phyloP scores from a whole-genome alignment of 1,284 basidiomycete species.

The Ustilago cynodontis region DNA sequence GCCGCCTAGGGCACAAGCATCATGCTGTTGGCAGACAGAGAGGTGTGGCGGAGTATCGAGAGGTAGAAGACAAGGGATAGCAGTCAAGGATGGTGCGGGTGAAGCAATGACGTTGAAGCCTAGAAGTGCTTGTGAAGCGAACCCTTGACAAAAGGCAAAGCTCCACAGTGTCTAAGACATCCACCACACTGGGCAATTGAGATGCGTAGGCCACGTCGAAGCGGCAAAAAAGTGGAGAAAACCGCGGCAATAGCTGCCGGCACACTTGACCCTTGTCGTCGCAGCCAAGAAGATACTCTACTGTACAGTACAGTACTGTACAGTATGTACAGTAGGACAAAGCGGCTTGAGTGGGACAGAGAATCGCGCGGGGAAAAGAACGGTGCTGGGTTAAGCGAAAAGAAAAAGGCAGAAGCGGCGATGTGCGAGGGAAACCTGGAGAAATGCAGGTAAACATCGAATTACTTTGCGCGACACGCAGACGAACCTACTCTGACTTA shows the following conservation, averaged over 20 bases:
- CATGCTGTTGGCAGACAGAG: background rate
- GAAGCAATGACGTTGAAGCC: slow-evolving; percentile 1
- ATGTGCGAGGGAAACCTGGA: slow-evolving; percentile 24
- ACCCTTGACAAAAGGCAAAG: background rate
- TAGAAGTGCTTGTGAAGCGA: background rate
- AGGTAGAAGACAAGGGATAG: background rate
- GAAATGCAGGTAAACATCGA: background rate
- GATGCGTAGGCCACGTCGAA: background rate
- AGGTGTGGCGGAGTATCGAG: background rate
- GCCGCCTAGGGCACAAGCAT: background rate
- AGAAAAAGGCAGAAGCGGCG: background rate
- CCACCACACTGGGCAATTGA: background rate
- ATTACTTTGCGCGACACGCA: background rate
- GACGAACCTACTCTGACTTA: background rate
- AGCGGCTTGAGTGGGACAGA: background rate
- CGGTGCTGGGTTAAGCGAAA: background rate
- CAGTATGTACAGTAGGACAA: background rate
- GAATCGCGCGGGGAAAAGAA: slow-evolving; percentile 4
- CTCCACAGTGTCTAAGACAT: slow-evolving; percentile 1
- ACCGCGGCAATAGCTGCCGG: background rate
- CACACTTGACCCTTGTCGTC: background rate
- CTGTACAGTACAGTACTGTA: too few relatives aligned
- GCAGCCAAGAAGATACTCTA: slow-evolving; percentile 9
- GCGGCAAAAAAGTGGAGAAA: too few relatives aligned
- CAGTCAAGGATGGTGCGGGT: background rate